These are phyloP conservation scores for Apodospora peruviana DNA, from an alignment of 495 filamentous ascomycete species.

Conservation along the genomic window DNA sequence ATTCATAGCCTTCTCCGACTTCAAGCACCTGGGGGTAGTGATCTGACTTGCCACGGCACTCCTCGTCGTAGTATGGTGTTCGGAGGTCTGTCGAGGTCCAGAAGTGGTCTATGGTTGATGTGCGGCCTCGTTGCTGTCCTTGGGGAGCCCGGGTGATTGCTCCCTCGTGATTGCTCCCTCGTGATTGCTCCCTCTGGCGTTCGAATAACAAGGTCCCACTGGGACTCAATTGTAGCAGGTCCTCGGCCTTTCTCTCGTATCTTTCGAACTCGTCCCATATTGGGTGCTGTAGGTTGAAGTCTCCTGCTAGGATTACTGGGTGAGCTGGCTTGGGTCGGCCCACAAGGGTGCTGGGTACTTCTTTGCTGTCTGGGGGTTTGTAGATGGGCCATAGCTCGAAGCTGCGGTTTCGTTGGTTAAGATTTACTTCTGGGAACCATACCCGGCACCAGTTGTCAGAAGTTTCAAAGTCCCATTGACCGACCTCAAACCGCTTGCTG, in stretches of 20 bases:
- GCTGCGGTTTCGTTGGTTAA: neutral
- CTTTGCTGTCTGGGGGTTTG: neutral
- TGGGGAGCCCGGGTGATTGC: too few relatives aligned
- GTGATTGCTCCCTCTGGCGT: too few relatives aligned
- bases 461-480: neutral
- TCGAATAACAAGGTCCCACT: too few relatives aligned
- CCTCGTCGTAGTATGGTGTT: too few relatives aligned
- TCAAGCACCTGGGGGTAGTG: constrained; percentile 6
- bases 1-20: neutral
- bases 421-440: neutral
- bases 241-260: neutral
- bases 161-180: too few relatives aligned
- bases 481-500: neutral
- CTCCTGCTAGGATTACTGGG: neutral
- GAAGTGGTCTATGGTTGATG: too few relatives aligned
- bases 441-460: neutral
- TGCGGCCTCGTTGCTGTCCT: too few relatives aligned
- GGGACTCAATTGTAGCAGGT: too few relatives aligned
- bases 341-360: neutral
- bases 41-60: constrained; percentile 1
- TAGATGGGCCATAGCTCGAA: constrained; percentile 6
- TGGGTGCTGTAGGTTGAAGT: constrained; percentile 3
- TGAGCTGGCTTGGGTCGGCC: neutral
- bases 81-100: too few relatives aligned
- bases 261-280: neutral